These are phyloP conservation scores for Venturia aucupariae DNA, from an alignment of 2,329 filamentous ascomycete species.

Conservation along the genomic window DNA sequence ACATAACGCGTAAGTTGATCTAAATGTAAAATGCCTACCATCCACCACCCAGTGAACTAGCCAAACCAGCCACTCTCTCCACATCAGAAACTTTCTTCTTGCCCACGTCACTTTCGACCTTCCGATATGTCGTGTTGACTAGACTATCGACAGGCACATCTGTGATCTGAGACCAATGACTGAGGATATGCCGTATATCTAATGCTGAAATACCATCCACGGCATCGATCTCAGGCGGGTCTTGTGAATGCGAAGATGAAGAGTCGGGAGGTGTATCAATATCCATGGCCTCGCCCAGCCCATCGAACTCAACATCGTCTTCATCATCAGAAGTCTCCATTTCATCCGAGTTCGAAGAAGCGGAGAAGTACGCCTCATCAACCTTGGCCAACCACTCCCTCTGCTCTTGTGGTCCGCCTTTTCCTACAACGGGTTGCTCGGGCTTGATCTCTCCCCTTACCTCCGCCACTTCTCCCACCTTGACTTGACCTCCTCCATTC, in stretches of 20 bases:
- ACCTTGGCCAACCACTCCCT: constrained; percentile 52
- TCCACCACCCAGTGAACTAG: constrained; percentile 83
- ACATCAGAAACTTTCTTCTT: constrained; percentile 61
- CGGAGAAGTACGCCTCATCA: constrained; percentile 77
- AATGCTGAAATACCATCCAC: constrained; percentile 58
- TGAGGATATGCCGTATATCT: constrained; percentile 58
- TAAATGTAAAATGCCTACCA: constrained; percentile 52
- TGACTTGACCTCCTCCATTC: constrained; percentile 93
- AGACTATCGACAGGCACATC: constrained; percentile 62
- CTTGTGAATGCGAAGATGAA: constrained; percentile 26
- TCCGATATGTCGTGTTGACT: constrained; percentile 77
- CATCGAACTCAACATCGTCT: constrained; percentile 18
- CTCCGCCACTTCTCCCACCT: constrained; percentile 63
- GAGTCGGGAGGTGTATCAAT: constrained; percentile 66
- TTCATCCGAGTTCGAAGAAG: constrained; percentile 45
- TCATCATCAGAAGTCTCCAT: constrained; percentile 23
- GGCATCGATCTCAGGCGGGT: constrained; percentile 34
- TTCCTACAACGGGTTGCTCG: constrained; percentile 63
- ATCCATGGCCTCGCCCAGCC: constrained; percentile 7
- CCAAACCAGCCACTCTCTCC: constrained; percentile 77
- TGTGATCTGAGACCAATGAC: constrained; percentile 63
- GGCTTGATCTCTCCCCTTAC: constrained; percentile 51
- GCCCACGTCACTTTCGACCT: constrained; percentile 91
- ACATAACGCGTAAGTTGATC: background rate
- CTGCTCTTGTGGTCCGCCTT: constrained; percentile 56